A percentile compares a stretch with the other conserved stretches of the same genome.
Evolutionary conservation across 371 early-diverging fungal genomes (phyloP).

Genomic region (Mucor circinelloides): DNA sequence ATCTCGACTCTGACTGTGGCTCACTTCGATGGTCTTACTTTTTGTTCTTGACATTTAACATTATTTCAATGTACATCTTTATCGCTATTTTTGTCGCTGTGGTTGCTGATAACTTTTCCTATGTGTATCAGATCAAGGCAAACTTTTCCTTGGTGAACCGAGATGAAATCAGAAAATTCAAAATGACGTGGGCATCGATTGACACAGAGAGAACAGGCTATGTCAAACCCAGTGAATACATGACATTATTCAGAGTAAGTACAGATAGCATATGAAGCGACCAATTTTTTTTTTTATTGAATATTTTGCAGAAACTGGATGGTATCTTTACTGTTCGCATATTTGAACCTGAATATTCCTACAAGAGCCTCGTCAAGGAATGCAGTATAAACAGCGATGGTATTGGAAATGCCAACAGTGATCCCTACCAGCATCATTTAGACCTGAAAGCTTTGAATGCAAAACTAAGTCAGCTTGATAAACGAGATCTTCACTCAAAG

Average conservation of each 20-base stretch:
- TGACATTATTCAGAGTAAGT: slow-evolving; percentile 49
- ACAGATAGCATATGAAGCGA: not conserved
- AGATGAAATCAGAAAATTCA: slow-evolving; percentile 69
- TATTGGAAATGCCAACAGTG: slow-evolving; percentile 6
- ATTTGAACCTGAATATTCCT: slow-evolving; percentile 41
- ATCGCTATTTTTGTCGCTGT: slow-evolving; percentile 74
- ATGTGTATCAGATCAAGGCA: slow-evolving; percentile 67
- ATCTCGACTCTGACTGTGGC: slow-evolving; percentile 70
- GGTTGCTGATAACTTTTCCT: slow-evolving; percentile 74
- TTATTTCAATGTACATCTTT: slow-evolving; percentile 79
- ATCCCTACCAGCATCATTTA: slow-evolving; percentile 28
- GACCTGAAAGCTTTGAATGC: slow-evolving; percentile 28
- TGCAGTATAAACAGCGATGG: slow-evolving; percentile 1
- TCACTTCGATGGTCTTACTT: slow-evolving; percentile 62
- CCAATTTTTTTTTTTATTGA: not conserved
- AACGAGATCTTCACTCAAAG: slow-evolving; percentile 31
- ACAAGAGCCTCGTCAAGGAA: slow-evolving; percentile 35
- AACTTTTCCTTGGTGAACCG: slow-evolving; percentile 64
- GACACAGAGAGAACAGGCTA: slow-evolving; percentile 59
- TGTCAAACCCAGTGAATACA: slow-evolving; percentile 50
- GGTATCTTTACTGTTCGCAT: slow-evolving; percentile 45
- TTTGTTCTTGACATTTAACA: slow-evolving; percentile 69
- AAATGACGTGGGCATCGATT: slow-evolving; percentile 62
- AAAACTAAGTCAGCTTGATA: slow-evolving; percentile 38
- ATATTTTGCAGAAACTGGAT: slow-evolving; percentile 31